Base-by-base conservation (phyloP, 805 yeast species). In the Wickerhamomyces alni region DNA sequence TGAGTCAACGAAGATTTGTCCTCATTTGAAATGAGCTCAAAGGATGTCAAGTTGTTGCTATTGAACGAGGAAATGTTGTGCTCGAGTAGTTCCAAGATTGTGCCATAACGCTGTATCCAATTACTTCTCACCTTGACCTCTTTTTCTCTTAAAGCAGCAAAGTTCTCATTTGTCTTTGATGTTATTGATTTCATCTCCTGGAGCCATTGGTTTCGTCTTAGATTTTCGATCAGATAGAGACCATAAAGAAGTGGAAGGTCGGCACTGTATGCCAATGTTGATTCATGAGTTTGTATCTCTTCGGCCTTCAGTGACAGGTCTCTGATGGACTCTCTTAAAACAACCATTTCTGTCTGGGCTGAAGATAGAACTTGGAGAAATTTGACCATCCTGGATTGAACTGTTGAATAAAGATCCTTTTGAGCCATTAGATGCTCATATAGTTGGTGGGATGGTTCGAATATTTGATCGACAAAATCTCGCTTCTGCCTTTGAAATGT, bases 211-310 rank as follows among this genome's bases (percentile, higher is more conserved):
- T 64, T 61, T 47, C 82, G 74, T 37, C 87, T 65, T 37, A 81
- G 62, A 33, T 64, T 67, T 46, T 84, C 89, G 35, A 83, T 69
- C 3, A 82, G 45, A 57, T 77, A 72, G n/a, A 82, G 63, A 1
- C 93, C 93, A 55, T 83, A 82, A 1, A 83, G 59, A 11, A 83
- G 54, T 0, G 95, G 95, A 21, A 85, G 54, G 54, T 85, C 93
- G 12, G 75, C 67, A 1, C 82, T 75, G 26, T 58, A 58, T 4
- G 71, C 50, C 18, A 51, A 37, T 12, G 38, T 27, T 2, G 50
- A 42, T 39, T 46, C 53, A 2, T 48, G 33, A 10, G 11, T 28
- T 24, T 54, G 66, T n/a, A 67, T 42, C 1, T 39, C 28, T 37
- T 53, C 61, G 18, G 56, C 47, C 2, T 48, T 39, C 4, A 38